Base-by-base conservation (phyloP, 2,329 filamentous ascomycete genomes). In the Hypoxylon sp. region DNA sequence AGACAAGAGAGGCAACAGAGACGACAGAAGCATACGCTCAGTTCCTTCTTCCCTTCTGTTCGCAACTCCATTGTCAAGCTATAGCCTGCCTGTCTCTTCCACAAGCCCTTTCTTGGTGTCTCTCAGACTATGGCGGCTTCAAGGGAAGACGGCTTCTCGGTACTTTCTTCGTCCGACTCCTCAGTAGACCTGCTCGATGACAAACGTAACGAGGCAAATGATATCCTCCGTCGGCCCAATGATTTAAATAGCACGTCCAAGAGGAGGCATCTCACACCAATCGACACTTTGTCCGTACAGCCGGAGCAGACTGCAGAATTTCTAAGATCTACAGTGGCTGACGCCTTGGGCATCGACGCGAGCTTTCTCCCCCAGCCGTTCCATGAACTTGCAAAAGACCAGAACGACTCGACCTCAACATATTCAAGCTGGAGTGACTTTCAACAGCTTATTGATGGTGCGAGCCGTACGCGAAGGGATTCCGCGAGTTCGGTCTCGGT, bases 341-440 rank as follows among this genome's bases (percentile, higher is more conserved):
- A 74, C 52, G 74, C 73, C 37, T 67, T 76, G 14, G 74, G 74
- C 2, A 62, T 77, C 34, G 71, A 73, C 30, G 62, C 71, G 6
- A 74, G 70, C 53, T 69, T 73, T n/a, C 66, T 76, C 3, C 73
- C 75, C 27, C 69, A 73, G 23, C 61, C 69, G 6, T 72, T 70
- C 54, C 53, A 71, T 12, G 29, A 45, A 7, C 32, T 51, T 2
- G 43, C 29, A 37, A 51, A 57, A 5, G 55, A 53, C 16, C 48
- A 57, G 27, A 43, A 39, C 16, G 55, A 65, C 21, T 63, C 65
- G 11, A 59, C 48, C 39, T 62, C 63, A 7, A 16, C 41, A 30
- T 25, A 54, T 52, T 67, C 64, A 9, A 53, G 52, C 46, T 65
- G 58, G 23, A 55, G 30, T 48, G 39, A 48, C 16, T 54, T 45